Percentiles rank a stretch among this genome's conserved stretches.
These are phyloP conservation scores for Grammothele lineata DNA, from an alignment of 768 basidiomycete genomes.

Conservation along the genomic window DNA sequence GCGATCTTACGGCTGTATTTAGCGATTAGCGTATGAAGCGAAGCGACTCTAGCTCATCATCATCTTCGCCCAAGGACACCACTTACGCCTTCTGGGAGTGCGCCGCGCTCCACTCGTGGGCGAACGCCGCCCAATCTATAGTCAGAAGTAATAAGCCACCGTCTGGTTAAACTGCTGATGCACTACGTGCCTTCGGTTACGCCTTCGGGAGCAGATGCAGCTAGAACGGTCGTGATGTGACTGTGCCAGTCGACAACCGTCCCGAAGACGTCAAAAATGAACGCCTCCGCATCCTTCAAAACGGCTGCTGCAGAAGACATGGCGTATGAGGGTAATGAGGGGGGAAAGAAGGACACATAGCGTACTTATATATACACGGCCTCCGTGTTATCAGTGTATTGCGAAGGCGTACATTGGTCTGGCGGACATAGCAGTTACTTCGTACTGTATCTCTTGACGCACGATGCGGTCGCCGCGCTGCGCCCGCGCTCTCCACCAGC, in stretches of 20 bases:
- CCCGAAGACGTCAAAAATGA: constrained; percentile 26
- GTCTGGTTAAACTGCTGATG: no score
- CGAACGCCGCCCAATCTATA: constrained; percentile 44
- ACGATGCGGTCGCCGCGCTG: no score
- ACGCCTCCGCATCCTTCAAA: constrained; percentile 16
- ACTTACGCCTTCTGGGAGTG: constrained; percentile 45
- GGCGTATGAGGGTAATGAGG: neutral
- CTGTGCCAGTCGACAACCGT: constrained; percentile 27
- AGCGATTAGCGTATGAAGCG: constrained; percentile 1
- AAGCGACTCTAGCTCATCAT: neutral
- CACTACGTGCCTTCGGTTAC: neutral
- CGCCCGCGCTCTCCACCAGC: no score
- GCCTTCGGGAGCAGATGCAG: neutral
- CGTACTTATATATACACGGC: no score
- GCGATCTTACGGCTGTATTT: constrained; percentile 37
- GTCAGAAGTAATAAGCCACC: no score
- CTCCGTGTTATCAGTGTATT: no score
- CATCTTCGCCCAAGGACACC: neutral
- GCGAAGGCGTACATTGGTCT: no score
- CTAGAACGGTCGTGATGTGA: constrained; percentile 16
- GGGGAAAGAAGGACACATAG: no score
- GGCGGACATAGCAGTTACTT: no score
- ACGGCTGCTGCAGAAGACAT: neutral
- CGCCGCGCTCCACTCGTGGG: constrained; percentile 50
- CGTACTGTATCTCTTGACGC: no score